Base-by-base conservation (phyloP, 139 green algal species). In the Marvania coccoides region DNA sequence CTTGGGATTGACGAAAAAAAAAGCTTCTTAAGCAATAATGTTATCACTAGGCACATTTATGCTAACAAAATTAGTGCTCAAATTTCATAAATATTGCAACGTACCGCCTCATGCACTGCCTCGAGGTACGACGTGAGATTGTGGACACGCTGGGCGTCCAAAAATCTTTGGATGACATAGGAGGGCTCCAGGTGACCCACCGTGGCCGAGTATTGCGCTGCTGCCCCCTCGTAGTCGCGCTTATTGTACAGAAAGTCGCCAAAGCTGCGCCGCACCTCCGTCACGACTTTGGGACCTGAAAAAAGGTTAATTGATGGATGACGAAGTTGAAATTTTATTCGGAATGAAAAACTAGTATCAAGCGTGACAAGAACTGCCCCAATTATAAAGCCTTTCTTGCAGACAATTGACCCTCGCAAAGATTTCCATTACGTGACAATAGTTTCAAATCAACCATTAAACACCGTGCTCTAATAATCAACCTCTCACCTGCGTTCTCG, bases 111-210 rank as follows among this genome's bases (percentile, higher is more conserved):
- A 67, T 98, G 93, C 63, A 98, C 79, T 34, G 68, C 29, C 75
- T 97, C 92, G 45, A 98, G 72, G 79, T 98, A 98, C 19, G 58
- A 58, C 0, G 91, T 91, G 4, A 98, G 84, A 61, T 85, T 83
- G 73, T 88, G 72, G 38, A 97, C 91, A 58, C 91, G 75, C 77
- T 96, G 89, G 13, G 85, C 87, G 61, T 98, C 90, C 26, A 98
- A 77, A 63, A 94, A 97, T 26, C 85, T 80, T 47, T 79, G 69
- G 74, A 98, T 96, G 40, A 98, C 93, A 64, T 96, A 98, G 5
- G 75, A 90, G 0, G 93, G 86, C 83, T 98, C 93, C 70, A 98
- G 67, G 47, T 84, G 47, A 5, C 83, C 85, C 14, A 95, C 80
- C 8, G 85, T 90, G 42, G 36, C 70, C 23, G 85, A 35, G 63